Base-by-base conservation (phyloP, 2,329 filamentous ascomycete genomes). In the Penicillium freii region DNA sequence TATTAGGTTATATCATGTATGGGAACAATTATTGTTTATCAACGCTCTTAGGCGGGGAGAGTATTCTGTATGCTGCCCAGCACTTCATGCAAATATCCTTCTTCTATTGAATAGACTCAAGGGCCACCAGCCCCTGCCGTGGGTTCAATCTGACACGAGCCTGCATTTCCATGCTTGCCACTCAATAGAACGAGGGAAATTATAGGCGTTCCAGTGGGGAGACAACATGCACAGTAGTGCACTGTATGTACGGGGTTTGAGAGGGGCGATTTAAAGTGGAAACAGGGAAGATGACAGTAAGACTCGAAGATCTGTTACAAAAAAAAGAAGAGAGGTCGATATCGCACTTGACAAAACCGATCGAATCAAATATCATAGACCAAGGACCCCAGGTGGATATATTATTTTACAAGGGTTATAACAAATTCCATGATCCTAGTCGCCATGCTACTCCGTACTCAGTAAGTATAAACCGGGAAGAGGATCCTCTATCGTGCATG, bases 401-500 rank as follows among this genome's bases (percentile, higher is more conserved):
- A 27, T n/a, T 17, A 43, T 27, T 11, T 17, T 27, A 44, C 23
- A 27, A 10, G 36, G 36, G 15, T 27, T n/a, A 9, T 29, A 38
- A 11, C 31, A 44, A 34, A 36, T 29, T 39, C 34, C 15, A 21
- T 36, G 42, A 44, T 54, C 51, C 51, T 33, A 38, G 43, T 27
- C n/a, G 19, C 25, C 19, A 43, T 31, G 27, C 34, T 40, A 15
- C n/a, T 19, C n/a, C n/a, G n/a, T 39, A 19, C n/a, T 39, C 13
- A n/a, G 7, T 17, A 29, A 11, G 19, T n/a, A 7, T 3, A 27
- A 54, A 48, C 54, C 36, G 51, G 8, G 46, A 49, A 40, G 50
- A 39, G 25, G 54, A 56, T 62, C 56, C 63, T 57, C 54, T 57
- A 62, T 45, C 10, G 17, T 61, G 60, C 64, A 65, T 62, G 62